Evolutionary conservation across 495 filamentous ascomycete genomes (phyloP).

Genomic region (Penicillium canariense): DNA sequence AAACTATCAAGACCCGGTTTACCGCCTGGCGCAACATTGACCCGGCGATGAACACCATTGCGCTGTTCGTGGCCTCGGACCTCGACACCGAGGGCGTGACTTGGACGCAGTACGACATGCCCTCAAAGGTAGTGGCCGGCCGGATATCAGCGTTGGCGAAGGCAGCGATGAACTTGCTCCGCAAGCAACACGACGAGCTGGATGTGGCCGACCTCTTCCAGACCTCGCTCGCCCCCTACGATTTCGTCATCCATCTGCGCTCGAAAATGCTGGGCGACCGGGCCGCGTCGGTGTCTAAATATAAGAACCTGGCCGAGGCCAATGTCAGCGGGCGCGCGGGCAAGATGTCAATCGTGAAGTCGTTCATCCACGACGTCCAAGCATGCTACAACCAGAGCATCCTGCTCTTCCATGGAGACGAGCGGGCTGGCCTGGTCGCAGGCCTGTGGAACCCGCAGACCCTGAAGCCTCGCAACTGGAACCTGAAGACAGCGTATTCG

Average conservation of each 20-base stretch:
- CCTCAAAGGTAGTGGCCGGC: conserved; percentile 77
- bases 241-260: conserved; percentile 76
- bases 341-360: conserved; percentile 41
- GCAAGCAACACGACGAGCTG: conserved; percentile 54
- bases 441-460: conserved; percentile 79
- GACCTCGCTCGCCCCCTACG: conserved; percentile 68
- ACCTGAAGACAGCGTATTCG: conserved; percentile 65
- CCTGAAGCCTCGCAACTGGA: conserved; percentile 53
- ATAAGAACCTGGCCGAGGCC: conserved; percentile 65
- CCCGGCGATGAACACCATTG: conserved; percentile 78
- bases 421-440: conserved; percentile 58
- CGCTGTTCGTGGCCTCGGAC: conserved; percentile 79
- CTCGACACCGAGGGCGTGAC: conserved; percentile 72
- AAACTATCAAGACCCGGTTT: conserved; percentile 65
- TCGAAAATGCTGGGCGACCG: conserved; percentile 38
- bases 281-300: conserved; percentile 41
- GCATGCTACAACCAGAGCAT: conserved; percentile 59
- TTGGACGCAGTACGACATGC: conserved; percentile 69
- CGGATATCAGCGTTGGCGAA: conserved; percentile 79
- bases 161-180: conserved; percentile 61
- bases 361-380: conserved; percentile 60
- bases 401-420: conserved; percentile 69
- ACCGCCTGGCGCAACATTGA: conserved; percentile 79
- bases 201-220: conserved; percentile 64
- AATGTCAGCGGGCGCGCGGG: conserved; percentile 10